phyloP scores from a whole-genome alignment of 2,329 filamentous ascomycete genomes.

The Paraphaeosphaeria sporulosa region DNA sequence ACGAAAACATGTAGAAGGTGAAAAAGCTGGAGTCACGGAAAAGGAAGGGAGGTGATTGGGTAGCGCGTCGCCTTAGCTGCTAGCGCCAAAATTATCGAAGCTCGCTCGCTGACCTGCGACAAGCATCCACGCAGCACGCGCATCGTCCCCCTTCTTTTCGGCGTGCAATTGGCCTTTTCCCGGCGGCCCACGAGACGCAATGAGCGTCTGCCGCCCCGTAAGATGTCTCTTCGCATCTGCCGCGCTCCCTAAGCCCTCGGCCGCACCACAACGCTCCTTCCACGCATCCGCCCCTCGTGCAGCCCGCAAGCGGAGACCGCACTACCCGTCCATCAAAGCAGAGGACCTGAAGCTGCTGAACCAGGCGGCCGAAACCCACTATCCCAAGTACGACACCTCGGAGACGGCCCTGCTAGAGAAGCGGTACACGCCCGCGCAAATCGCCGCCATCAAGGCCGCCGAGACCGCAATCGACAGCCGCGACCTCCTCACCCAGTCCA shows the following conservation, averaged over 20 bases:
- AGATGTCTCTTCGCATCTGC: constrained; percentile 51
- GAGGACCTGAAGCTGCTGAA: constrained; percentile 48
- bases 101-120: constrained; percentile 20
- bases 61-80: constrained; percentile 33
- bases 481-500: constrained; percentile 77
- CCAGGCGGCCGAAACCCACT: constrained; percentile 45
- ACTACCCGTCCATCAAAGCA: constrained; percentile 56
- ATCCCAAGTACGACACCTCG: constrained; percentile 69
- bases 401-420: constrained; percentile 58
- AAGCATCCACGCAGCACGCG: constrained; percentile 20
- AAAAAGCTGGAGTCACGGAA: constrained; percentile 32
- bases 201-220: constrained; percentile 54
- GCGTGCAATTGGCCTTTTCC: constrained; percentile 33
- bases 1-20: constrained; percentile 23
- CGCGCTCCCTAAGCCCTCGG: constrained; percentile 37
- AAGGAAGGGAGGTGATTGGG: constrained; percentile 35
- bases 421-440: constrained; percentile 81
- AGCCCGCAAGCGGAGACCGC: constrained; percentile 48
- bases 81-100: constrained; percentile 31
- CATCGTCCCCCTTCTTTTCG: constrained; percentile 15
- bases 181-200: constrained; percentile 32
- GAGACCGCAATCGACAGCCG: constrained; percentile 77
- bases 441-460: constrained; percentile 81
- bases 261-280: constrained; percentile 50
- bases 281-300: constrained; percentile 45